Conservation (phyloP, 768 basidiomycete genomes). For the Rubroboletus pulcherrimus region DNA sequence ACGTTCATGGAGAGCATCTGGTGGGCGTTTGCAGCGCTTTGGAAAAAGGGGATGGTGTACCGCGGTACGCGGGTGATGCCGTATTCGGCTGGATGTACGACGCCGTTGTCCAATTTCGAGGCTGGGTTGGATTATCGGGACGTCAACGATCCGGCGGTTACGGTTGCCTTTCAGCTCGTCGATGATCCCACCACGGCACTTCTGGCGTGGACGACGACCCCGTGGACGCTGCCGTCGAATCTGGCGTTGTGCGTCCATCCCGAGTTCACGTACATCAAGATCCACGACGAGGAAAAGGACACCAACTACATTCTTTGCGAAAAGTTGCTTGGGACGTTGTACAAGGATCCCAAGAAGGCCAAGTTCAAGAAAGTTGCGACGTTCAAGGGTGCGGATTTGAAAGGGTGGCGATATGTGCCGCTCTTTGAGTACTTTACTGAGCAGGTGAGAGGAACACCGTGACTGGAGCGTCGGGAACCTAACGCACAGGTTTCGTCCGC, state of each 20-base stretch:
- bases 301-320: slow-evolving; percentile 93
- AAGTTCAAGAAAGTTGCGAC: slow-evolving; percentile 89
- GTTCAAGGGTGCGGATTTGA: slow-evolving; percentile 90
- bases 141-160: slow-evolving; percentile 93
- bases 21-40: slow-evolving; percentile 98
- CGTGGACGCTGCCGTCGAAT: slow-evolving; percentile 97
- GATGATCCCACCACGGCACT: slow-evolving; percentile 89
- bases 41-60: slow-evolving; percentile 89
- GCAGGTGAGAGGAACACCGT: slow-evolving; percentile 49
- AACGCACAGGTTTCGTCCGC: not conserved
- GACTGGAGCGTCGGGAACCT: not conserved
- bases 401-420: slow-evolving; percentile 93
- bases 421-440: slow-evolving; percentile 97
- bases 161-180: slow-evolving; percentile 87
- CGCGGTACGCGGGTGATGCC: slow-evolving; percentile 95
- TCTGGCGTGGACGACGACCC: slow-evolving; percentile 98
- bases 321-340: slow-evolving; percentile 76
- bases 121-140: slow-evolving; percentile 90
- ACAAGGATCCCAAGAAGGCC: slow-evolving; percentile 96
- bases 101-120: slow-evolving; percentile 96
- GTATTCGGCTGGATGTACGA: slow-evolving; percentile 94
- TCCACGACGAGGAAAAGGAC: slow-evolving; percentile 83
- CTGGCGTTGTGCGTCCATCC: slow-evolving; percentile 95
- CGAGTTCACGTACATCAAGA: slow-evolving; percentile 94
- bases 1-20: slow-evolving; percentile 97